These are phyloP conservation scores for Aquilaria yunnanensis DNA, from an alignment of 345 rosid genomes.

Conservation along the genomic window DNA sequence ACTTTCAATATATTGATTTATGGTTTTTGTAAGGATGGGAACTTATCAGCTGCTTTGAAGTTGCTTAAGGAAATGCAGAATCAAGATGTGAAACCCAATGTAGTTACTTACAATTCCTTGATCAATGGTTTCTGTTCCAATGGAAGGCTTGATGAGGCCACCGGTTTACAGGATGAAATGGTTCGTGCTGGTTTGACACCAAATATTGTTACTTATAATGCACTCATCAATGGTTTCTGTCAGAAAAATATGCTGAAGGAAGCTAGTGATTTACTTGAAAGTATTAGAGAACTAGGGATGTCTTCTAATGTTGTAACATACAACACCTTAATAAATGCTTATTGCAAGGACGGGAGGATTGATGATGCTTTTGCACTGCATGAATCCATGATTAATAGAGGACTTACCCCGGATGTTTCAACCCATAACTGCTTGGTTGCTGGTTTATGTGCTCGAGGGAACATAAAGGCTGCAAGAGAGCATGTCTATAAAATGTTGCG, in stretches of 20 bases:
- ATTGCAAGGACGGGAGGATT: conserved; percentile 49
- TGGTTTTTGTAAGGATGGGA: conserved; percentile 78
- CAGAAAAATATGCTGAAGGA: conserved; percentile 52
- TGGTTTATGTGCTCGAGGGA: conserved; percentile 54
- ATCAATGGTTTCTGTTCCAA: conserved; percentile 45
- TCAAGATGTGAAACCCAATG: conserved; percentile 48
- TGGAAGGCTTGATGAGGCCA: conserved; percentile 53
- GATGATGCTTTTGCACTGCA: conserved; percentile 48
- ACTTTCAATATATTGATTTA: conserved; percentile 75
- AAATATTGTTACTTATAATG: conserved; percentile 53
- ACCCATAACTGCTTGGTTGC: conserved; percentile 72
- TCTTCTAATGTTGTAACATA: conserved; percentile 42
- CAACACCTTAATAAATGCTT: conserved; percentile 66
- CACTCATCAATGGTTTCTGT: conserved; percentile 63
- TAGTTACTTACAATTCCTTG: conserved; percentile 53
- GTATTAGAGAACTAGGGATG: conserved; percentile 34
- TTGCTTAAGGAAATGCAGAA: conserved; percentile 62
- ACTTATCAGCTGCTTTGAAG: conserved; percentile 41
- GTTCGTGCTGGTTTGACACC: conserved; percentile 40
- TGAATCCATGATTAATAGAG: conserved; percentile 38
- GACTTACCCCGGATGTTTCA: conserved; percentile 38
- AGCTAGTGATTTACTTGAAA: conserved; percentile 45
- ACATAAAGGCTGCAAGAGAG: conserved; percentile 31
- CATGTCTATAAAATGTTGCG: conserved; percentile 35
- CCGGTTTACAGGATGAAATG: conserved; percentile 49